These are phyloP conservation scores for Populus hybrid DNA, from an alignment of 441 rosid genomes.

Conservation along the genomic window DNA sequence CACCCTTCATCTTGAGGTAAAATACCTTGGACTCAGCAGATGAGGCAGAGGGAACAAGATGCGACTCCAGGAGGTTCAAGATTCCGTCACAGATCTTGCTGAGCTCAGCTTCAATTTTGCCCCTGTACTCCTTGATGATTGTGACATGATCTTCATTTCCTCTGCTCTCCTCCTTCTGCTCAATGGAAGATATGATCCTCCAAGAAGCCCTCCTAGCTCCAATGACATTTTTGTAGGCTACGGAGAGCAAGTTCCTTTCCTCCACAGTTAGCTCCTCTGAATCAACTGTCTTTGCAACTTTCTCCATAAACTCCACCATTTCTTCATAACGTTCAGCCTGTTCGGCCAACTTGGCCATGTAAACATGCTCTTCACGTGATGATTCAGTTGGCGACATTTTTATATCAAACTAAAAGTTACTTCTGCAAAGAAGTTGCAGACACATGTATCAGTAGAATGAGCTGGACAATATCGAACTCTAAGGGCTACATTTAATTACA, in stretches of 20 bases:
- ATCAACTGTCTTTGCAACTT: constrained; percentile 79
- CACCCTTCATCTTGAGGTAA: constrained; percentile 97
- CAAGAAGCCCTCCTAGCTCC: constrained; percentile 98
- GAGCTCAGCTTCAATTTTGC: constrained; percentile 82
- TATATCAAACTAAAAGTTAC: constrained; percentile 21
- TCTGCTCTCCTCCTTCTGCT: constrained; percentile 96
- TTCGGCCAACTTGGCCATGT: constrained; percentile 95
- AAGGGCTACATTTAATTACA: neutral
- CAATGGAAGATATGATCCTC: constrained; percentile 96
- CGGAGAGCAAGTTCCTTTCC: constrained; percentile 93
- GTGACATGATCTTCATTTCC: constrained; percentile 83
- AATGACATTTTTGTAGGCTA: constrained; percentile 94
- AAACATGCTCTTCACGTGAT: constrained; percentile 82
- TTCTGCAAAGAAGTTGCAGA: neutral
- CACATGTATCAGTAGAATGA: neutral
- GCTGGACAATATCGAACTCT: neutral
- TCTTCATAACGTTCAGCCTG: constrained; percentile 97
- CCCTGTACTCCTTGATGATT: constrained; percentile 83
- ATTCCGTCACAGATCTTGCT: constrained; percentile 91
- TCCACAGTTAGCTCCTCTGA: constrained; percentile 87
- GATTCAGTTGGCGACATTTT: constrained; percentile 60
- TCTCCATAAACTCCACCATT: constrained; percentile 97
- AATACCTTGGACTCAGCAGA: constrained; percentile 92
- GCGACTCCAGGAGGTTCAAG: constrained; percentile 79
- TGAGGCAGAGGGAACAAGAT: constrained; percentile 80